These are phyloP conservation scores for Saprolegnia diclina DNA, from an alignment of 352 stramenopile species.

Conservation along the genomic window DNA sequence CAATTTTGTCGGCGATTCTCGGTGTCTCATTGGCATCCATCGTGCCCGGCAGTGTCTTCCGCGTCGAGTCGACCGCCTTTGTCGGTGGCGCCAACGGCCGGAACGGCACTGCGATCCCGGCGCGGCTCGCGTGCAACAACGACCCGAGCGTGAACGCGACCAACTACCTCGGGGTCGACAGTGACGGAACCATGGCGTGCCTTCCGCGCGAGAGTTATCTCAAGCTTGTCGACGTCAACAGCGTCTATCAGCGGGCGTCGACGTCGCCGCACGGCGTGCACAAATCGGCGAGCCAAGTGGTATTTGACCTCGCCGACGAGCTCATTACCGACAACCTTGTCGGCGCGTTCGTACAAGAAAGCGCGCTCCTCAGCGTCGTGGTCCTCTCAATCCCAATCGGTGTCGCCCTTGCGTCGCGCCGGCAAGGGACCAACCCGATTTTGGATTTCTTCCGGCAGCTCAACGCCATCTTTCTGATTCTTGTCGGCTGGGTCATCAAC, in stretches of 20 bases:
- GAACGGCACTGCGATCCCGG: slow-evolving; percentile 8
- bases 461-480: slow-evolving; percentile 37
- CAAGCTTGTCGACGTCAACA: slow-evolving; percentile 34
- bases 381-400: slow-evolving; percentile 64
- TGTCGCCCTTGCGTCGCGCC: background rate
- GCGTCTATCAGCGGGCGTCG: slow-evolving; percentile 43
- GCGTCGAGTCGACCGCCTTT: slow-evolving; percentile 27
- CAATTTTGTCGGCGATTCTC: background rate
- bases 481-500: slow-evolving; percentile 41
- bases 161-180: background rate
- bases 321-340: slow-evolving; percentile 65
- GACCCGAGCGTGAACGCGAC: background rate
- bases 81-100: slow-evolving; percentile 37
- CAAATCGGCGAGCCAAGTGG: slow-evolving; percentile 37
- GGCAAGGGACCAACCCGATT: background rate
- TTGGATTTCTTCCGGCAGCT: slow-evolving; percentile 34
- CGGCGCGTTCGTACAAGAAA: slow-evolving; percentile 37
- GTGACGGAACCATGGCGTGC: background rate
- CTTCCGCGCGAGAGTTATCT: slow-evolving; percentile 33
- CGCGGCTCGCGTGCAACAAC: background rate
- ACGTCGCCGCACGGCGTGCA: slow-evolving; percentile 26
- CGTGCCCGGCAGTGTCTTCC: background rate
- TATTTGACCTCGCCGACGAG: slow-evolving; percentile 46
- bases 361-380: slow-evolving; percentile 54
- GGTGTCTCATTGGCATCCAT: background rate